These are phyloP conservation scores for Fraxinus sp. DNA, from an alignment of 305 asterid species.

Conservation along the genomic window DNA sequence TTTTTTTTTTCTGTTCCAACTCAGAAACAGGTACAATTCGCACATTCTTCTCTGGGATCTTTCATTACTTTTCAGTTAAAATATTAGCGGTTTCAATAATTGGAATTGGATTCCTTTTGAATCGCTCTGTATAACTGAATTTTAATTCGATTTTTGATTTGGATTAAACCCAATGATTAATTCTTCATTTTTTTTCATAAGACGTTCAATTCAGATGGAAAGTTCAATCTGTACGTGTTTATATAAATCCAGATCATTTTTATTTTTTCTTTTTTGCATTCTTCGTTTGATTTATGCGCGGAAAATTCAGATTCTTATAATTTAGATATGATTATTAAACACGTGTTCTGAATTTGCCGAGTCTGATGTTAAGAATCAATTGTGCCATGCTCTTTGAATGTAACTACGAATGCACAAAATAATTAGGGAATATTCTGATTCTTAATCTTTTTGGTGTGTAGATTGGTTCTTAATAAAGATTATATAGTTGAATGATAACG, in stretches of 20 bases:
- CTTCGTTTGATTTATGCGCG: neutral
- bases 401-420: neutral
- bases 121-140: neutral
- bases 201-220: neutral
- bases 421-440: neutral
- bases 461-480: constrained; percentile 29
- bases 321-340: neutral
- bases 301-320: neutral
- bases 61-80: neutral
- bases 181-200: neutral
- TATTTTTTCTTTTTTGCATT: neutral
- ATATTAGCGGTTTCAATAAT: neutral
- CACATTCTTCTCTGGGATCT: neutral
- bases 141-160: neutral
- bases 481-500: constrained; percentile 40
- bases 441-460: constrained; percentile 14
- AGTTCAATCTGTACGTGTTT: neutral
- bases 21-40: neutral
- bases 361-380: neutral
- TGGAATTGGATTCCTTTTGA: neutral
- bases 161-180: constrained; percentile 1
- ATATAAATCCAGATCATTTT: neutral
- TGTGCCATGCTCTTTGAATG: neutral
- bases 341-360: neutral
- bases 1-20: neutral